Evolutionary conservation across 78 protist genomes (phyloP).

Genomic region (Dictyostelium purpureum): DNA sequence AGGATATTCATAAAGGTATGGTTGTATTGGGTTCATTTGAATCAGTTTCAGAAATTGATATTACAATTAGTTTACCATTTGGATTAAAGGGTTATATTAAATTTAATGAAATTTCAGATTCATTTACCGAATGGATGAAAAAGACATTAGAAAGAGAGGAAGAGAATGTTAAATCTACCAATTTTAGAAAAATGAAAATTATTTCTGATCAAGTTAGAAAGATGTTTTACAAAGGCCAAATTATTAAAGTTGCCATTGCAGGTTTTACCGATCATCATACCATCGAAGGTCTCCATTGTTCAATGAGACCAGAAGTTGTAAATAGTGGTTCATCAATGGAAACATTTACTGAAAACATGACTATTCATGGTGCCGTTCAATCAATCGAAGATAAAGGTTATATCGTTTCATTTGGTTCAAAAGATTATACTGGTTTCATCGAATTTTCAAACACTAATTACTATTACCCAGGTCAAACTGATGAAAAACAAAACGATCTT

Average conservation of each 20-base stretch:
- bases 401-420: constrained; percentile 42
- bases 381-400: constrained; percentile 51
- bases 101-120: constrained; percentile 66
- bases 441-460: neutral
- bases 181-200: constrained; percentile 12
- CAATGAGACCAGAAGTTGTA: constrained; percentile 54
- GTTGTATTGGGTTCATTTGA: constrained; percentile 42
- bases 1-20: constrained; percentile 55
- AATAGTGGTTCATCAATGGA: constrained; percentile 13
- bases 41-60: constrained; percentile 22
- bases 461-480: constrained; percentile 4
- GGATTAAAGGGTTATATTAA: constrained; percentile 64
- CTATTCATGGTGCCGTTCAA: constrained; percentile 29
- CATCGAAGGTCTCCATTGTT: constrained; percentile 43
- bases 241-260: constrained; percentile 14
- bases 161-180: neutral
- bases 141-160: neutral
- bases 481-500: neutral
- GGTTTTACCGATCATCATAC: constrained; percentile 29
- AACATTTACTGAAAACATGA: constrained; percentile 38
- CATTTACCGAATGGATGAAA: constrained; percentile 38
- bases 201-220: constrained; percentile 23
- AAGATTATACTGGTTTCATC: constrained; percentile 32
- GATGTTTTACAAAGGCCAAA: constrained; percentile 58
- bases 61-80: constrained; percentile 45